Evolutionary conservation across 1,284 basidiomycete genomes (phyloP), one percentile per base, ranked within the genome.

Genomic region (Ceratobasidium sp.): DNA sequence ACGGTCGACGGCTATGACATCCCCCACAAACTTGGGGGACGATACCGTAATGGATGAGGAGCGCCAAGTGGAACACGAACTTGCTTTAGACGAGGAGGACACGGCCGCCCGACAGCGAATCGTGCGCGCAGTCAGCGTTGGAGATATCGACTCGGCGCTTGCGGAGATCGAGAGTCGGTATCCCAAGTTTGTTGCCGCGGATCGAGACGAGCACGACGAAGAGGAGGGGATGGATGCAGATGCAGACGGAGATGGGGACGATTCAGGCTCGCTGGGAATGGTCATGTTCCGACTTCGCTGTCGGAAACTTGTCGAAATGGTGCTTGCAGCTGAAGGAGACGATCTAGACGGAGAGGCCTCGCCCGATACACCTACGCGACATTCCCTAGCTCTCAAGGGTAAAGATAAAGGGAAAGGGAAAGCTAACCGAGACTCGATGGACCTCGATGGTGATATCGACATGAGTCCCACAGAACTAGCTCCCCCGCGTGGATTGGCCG

Each of bases 261-360:
- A 17, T 10, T 15, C 56, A 5, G 33, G 28, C 39, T 49, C 61
- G 23, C n/a, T 74, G 45, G 69, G 69, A 31, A 74, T 74, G 69
- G 58, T 74, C 20, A 74, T 74, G 37, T 92, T 94, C 85, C 93
- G 92, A 82, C 83, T 95, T 79, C 88, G 91, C 33, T 94, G 93
- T 83, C 87, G 93, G 79, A 93, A 92, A 82, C 94, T 95, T 80
- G 89, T 95, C 54, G 94, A 95, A 82, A 86, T 94, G 39, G 88
- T 93, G 15, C 81, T 94, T 15, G 91, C 91, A 77, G 85, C 91
- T 6, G 67, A 76, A 51, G 75, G 75, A 51, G 71, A 75, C 49
- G 60, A 73, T 47, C 28, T 75, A 56, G 75, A 63, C 53, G 67
- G 69, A 35, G 76, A 73, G 26, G 75, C 77, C n/a, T 47, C 33